phyloP scores from a whole-genome alignment of 768 basidiomycete genomes.

The Psilocybe subaeruginosa region DNA sequence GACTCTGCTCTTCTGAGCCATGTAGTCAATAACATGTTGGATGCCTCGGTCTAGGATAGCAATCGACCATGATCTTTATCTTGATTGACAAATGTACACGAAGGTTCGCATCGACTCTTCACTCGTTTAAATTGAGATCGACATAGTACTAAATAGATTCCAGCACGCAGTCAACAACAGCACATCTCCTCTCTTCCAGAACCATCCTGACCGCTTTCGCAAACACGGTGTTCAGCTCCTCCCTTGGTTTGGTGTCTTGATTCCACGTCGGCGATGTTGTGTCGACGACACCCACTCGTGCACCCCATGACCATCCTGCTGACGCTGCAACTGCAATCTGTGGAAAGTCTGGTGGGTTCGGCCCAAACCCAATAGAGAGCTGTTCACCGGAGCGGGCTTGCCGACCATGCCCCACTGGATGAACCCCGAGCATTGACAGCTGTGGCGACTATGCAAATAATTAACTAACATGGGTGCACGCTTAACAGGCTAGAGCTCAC shows the following conservation, averaged over 20 bases:
- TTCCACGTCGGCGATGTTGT: constrained; percentile 15
- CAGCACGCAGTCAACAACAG: constrained; percentile 65
- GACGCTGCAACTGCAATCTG: constrained; percentile 71
- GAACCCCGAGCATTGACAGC: constrained; percentile 64
- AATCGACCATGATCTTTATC: too few species aligned
- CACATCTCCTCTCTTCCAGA: constrained; percentile 59
- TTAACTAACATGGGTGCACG: not conserved
- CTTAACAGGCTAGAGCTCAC: constrained; percentile 29
- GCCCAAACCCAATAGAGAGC: constrained; percentile 69
- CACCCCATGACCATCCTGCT: constrained; percentile 67
- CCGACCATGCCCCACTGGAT: constrained; percentile 61
- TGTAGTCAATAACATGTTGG: too few species aligned
- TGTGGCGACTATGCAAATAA: constrained; percentile 50
- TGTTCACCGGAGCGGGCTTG: constrained; percentile 40
- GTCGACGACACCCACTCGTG: constrained; percentile 32
- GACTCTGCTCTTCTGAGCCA: too few species aligned
- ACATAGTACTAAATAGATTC: constrained; percentile 28
- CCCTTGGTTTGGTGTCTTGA: not conserved
- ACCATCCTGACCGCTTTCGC: constrained; percentile 60
- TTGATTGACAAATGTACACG: too few species aligned
- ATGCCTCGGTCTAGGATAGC: too few species aligned
- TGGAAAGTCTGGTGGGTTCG: constrained; percentile 59
- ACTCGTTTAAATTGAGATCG: too few species aligned
- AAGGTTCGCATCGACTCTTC: too few species aligned
- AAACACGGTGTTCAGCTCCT: constrained; percentile 30